Evolutionary conservation across 257 asterid genomes (phyloP), one percentile per base, ranked within the genome.

Genomic region (Solanum stenotomum): DNA sequence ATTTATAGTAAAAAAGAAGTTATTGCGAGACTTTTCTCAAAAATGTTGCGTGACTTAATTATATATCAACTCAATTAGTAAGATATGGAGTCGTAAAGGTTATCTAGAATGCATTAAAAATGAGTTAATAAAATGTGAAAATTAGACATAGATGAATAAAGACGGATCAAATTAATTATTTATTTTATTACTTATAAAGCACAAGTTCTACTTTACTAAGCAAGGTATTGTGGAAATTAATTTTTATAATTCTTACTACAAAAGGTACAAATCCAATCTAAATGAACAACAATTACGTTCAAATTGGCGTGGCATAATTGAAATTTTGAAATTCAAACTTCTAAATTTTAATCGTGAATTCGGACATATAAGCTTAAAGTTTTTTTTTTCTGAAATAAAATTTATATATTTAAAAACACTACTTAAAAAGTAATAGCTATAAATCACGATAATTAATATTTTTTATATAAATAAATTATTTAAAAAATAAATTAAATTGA

Each of bases 341-440:
- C 0, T 29, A 29, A 70, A 70, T 6, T 29, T 70, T 70, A 0
- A 6, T 14, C 3, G 6, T 70, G 0, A 70, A 29, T 15, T 15
- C 8, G 0, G 3, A 1, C 2, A 31, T 15, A 29, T 4, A 31
- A 29, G 3, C 3, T 3, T 68, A 0, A 29, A 68, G 2, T 2
- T 9, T 18, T 52, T 52, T 2, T 6, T 52, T 56, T 56, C 4
- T 3, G 4, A 31, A 70, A 15, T 29, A 70, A 12, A 70, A 31
- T 70, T 15, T 70, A 29, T 70, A 31, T 31, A 31, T 15, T 27
- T 5, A 6, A 10, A 65, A 65, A 67, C 1, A 11, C 9, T 12
- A 65, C 34, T 10, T 27, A 70, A 3, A 70, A 70, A 70, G 2
- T 7, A 29, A 2, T 65, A 10, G 2, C 5, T 68, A 6, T 27